Conservation (phyloP, 768 basidiomycete species). For the Cyathus striatus region DNA sequence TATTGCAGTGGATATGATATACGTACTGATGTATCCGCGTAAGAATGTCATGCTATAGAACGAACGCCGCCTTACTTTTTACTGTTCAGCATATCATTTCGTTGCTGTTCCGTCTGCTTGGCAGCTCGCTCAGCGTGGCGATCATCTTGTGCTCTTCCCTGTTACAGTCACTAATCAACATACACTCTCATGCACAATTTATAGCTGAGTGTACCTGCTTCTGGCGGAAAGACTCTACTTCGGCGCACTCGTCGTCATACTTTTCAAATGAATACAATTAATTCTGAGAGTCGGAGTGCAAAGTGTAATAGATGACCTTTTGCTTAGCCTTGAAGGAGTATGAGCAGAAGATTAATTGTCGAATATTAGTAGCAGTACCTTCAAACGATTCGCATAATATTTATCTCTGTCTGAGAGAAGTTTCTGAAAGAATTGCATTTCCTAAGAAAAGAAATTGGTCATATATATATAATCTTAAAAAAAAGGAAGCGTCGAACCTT, state of each 20-base stretch:
- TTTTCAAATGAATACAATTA: slow-evolving; percentile 20
- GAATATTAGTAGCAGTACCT: slow-evolving; percentile 37
- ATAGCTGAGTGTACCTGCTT: slow-evolving; percentile 55
- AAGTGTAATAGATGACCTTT: slow-evolving; percentile 44
- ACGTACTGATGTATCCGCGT: slow-evolving; percentile 47
- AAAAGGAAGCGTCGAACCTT: slow-evolving; percentile 36
- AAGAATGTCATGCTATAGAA: slow-evolving; percentile 1
- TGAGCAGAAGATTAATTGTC: neutral
- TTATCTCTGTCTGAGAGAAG: slow-evolving; percentile 67
- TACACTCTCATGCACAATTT: slow-evolving; percentile 5
- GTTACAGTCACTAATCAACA: no score
- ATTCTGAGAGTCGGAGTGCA: neutral
- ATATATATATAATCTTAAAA: slow-evolving; percentile 1
- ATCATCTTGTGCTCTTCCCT: slow-evolving; percentile 70
- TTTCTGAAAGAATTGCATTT: slow-evolving; percentile 68
- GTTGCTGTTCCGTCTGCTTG: slow-evolving; percentile 73
- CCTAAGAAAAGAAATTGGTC: slow-evolving; percentile 34
- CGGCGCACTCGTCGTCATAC: slow-evolving; percentile 78
- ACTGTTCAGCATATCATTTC: slow-evolving; percentile 70
- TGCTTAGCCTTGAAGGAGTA: slow-evolving; percentile 46
- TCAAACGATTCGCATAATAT: slow-evolving; percentile 59
- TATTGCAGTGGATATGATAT: slow-evolving; percentile 63
- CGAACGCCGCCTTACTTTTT: slow-evolving; percentile 58
- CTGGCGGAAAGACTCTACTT: slow-evolving; percentile 69
- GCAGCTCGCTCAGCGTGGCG: slow-evolving; percentile 70